Percentiles rank a stretch among this genome's conserved stretches.
Evolutionary conservation across 495 filamentous ascomycete genomes (phyloP).

Genomic region (Cercophora sp.): DNA sequence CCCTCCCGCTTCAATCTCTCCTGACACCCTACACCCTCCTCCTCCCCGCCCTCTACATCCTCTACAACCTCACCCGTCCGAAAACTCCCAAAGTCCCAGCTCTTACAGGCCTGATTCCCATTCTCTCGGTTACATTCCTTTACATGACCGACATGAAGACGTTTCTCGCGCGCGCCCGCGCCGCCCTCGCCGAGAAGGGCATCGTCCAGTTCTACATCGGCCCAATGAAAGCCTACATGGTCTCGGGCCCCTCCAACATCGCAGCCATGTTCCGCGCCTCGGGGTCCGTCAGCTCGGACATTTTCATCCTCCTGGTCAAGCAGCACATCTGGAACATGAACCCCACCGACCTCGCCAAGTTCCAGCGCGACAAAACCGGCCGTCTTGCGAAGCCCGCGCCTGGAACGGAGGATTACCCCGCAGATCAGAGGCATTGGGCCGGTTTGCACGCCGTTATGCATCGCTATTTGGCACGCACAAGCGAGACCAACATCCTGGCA

Average conservation of each 20-base stretch:
- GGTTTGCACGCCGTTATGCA: constrained; percentile 12
- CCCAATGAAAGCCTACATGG: constrained; percentile 19
- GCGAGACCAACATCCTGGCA: constrained; percentile 4
- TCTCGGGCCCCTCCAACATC: constrained; percentile 18
- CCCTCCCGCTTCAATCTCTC: too few relatives aligned
- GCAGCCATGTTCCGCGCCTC: constrained; percentile 22
- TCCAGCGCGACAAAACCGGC: constrained; percentile 17
- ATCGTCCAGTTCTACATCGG: constrained; percentile 23
- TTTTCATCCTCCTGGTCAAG: constrained; percentile 15
- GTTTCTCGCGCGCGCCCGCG: background rate
- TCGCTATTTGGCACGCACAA: constrained; percentile 7
- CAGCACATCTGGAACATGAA: constrained; percentile 3
- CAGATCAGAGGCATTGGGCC: constrained; percentile 19
- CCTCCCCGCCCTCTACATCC: too few relatives aligned
- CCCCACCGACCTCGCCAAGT: constrained; percentile 12
- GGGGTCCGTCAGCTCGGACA: constrained; percentile 15
- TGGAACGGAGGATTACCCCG: background rate
- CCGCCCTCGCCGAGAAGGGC: background rate
- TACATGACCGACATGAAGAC: constrained; percentile 3
- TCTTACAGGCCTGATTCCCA: background rate
- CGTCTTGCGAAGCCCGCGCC: constrained; percentile 9
- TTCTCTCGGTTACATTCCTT: background rate
- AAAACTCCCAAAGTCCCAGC: background rate
- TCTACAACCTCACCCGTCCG: too few relatives aligned
- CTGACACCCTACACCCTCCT: too few relatives aligned